Evolutionary conservation across 176 grass and related monocot species (phyloP), one percentile per base, ranked within the genome.

Genomic region (Aegilops sharonensis): DNA sequence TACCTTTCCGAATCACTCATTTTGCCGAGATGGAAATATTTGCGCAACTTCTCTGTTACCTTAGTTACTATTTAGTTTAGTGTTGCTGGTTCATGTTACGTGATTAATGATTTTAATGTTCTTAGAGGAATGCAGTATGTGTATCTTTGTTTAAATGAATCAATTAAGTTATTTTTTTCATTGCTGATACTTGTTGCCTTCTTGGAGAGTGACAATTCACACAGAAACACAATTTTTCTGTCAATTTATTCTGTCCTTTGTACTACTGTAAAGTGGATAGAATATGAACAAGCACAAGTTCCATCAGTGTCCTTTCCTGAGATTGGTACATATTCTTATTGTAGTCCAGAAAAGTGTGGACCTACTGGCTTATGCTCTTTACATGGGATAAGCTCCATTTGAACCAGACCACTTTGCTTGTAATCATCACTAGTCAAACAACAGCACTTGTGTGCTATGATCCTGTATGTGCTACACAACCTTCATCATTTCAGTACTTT

Each of bases 311-410:
- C 92, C 88, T 97, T 92, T 94, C 90, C 74, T 88, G 94, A 97
- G 90, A 92, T 92, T 87, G 88, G 95, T 91, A 94, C 84, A 94
- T 92, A 94, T 97, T 97, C 88, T 89, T 50, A 84, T 84, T 85
- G 64, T 69, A 85, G 69, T 82, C 86, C 63, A 89, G 81, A 85
- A 90, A 89, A 88, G 52, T 68, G 35, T 62, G 43, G 68, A 75
- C 59, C 84, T 72, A 87, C 52, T 61, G 78, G 79, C 78, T 79
- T 84, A 71, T 87, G 75, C 87, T 84, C 39, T 87, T 84, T 89
- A 86, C 32, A 57, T 84, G 90, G 72, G 40, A 85, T 91, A 85
- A 88, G 64, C 86, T 82, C 78, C 86, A 88, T 85, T 78, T 82
- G 82, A 91, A 91, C 82, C 75, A 88, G 70, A 88, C 78, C 86